Evolutionary conservation across 371 early-diverging fungal genomes (phyloP), one percentile per base, ranked within the genome.

Genomic region (Mortierella polycephala): DNA sequence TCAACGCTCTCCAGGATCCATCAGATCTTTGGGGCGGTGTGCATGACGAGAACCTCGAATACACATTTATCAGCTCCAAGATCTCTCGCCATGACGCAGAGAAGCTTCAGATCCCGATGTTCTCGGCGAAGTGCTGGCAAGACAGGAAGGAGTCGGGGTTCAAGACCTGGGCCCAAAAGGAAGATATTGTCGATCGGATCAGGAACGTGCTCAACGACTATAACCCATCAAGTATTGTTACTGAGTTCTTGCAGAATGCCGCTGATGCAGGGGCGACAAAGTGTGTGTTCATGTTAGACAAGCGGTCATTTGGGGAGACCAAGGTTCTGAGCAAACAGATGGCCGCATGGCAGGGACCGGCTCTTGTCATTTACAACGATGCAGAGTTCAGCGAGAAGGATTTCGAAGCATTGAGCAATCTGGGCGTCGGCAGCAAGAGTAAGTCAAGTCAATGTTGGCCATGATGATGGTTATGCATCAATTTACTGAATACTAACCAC

Each of bases 171-270:
- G 61, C 57, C 2, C 75, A 80, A 41, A 14, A 77, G 46, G 67
- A 75, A 30, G 60, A 70, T 8, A 67, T 71, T 23, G 44, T 72
- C 0, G 66, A 54, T 37, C 63, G 69, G 16, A 73, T 68, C 51
- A 50, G 20, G 11, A 58, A 50, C 12, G 52, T 80, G 10, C 58
- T 81, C 11, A 73, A 81, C 60, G 82, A 81, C 65, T 81, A 81
- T 52, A 55, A 66, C 10, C 69, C 65, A 1, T 44, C 67, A 5
- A 79, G 62, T 37, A 66, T 82, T 23, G 64, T 83, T 30, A 47
- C 57, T 9, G 83, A 83, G 70, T 83, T 81, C 14, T 45, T 83
- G 7, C 83, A 83, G 58, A 83, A 83, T n/a, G 84, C 83, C 0
- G 81, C 77, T n/a, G 83, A 83, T 63, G 83, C 83, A n/a, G 69